These are phyloP conservation scores for Scenedesmus sp. DNA, from an alignment of 163 green algal genomes.

Conservation along the genomic window DNA sequence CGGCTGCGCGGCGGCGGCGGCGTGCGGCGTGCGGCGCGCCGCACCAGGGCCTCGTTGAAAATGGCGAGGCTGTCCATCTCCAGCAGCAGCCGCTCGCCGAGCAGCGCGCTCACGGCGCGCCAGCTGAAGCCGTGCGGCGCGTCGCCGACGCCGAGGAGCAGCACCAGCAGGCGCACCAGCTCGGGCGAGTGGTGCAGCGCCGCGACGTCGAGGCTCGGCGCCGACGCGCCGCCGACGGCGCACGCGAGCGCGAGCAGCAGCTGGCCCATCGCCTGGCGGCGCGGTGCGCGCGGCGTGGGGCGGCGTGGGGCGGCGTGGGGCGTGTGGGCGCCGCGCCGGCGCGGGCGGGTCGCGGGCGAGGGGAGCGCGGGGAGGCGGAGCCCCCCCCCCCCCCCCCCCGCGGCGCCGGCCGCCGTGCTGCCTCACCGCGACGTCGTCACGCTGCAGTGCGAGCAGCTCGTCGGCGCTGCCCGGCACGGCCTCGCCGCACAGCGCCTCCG, in stretches of 20 bases:
- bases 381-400: background rate
- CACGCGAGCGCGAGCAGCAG: slow-evolving; percentile 87
- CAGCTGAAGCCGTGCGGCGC: slow-evolving; percentile 76
- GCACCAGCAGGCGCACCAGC: slow-evolving; percentile 71
- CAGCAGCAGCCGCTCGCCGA: slow-evolving; percentile 76
- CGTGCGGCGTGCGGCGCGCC: too few species aligned
- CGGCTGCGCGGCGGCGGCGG: too few species aligned
- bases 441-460: slow-evolving; percentile 60
- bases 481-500: slow-evolving; percentile 69
- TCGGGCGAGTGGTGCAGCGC: slow-evolving; percentile 66
- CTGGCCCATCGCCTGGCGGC: slow-evolving; percentile 69
- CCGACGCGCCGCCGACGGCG: slow-evolving; percentile 41
- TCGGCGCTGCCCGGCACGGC: slow-evolving; percentile 37
- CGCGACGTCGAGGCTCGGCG: slow-evolving; percentile 65
- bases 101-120: slow-evolving; percentile 68
- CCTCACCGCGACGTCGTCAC: slow-evolving; percentile 65
- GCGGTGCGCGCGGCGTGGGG: background rate
- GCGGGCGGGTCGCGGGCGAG: too few species aligned
- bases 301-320: too few species aligned
- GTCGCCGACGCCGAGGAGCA: slow-evolving; percentile 71
- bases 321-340: background rate
- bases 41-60: slow-evolving; percentile 56
- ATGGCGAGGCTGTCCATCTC: slow-evolving; percentile 68
- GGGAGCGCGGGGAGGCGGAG: too few species aligned
- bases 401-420: background rate